Base-by-base conservation (phyloP, 179 eudicot genomes). In the Beta lomatogona region DNA sequence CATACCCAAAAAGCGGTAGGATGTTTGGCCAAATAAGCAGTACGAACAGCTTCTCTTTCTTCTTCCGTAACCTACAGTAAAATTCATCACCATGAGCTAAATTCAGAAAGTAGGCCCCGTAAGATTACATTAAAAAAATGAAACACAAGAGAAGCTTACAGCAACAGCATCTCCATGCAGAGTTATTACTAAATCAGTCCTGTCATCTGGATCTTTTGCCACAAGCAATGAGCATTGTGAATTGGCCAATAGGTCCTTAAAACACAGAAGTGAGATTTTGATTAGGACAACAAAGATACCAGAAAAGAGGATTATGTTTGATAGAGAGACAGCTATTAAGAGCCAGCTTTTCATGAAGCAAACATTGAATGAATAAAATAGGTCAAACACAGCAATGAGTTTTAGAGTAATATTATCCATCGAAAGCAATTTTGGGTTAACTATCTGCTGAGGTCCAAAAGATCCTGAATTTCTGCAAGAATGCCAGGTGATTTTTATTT, bases 1-100 rank as follows among this genome's bases (percentile, higher is more conserved):
- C 59, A 58, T 94, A 96, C 99, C 99, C 97, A 92, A 59, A 93
- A 92, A 48, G 99, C 98, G 85, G 84, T 83, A 41, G 99, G 97
- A 85, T 96, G 99, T 85, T 89, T 91, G 64, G 93, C 91, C 87
- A 96, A 88, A 85, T 94, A 96, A 60, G 90, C 85, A 78, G 85
- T 61, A 63, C 98, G 93, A 64, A 89, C 86, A 80, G 89, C 90
- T 76, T 88, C 94, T 85, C 73, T 84, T 4, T 94, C 93, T 50
- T 79, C 83, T 65, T 87, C 91, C 79, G 93, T 44, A 55, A 94
- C 97, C 99, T 96, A 78, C 28, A 81, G 70, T 63, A 50, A 75
- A 72, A 36, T 81, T 65, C 41, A 73, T 12, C 28, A 54, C 48
- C 71, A 66, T 19, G 60, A 60, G 67, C 45, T 41, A 21, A 25